These are phyloP conservation scores for Salix exigua DNA, from an alignment of 345 rosid species.

Conservation along the genomic window DNA sequence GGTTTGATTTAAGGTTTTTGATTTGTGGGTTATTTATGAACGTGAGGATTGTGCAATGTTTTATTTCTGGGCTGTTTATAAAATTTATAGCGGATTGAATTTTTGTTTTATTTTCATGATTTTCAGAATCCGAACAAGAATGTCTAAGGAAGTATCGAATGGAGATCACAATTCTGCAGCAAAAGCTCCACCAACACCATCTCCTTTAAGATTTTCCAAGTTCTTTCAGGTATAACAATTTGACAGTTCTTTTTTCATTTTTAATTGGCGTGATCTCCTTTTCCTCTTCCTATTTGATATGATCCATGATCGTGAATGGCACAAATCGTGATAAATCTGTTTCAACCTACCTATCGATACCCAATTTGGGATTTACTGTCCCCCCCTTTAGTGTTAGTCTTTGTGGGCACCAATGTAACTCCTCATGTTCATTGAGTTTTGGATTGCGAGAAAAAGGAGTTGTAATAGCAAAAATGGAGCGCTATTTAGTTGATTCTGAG, in stretches of 20 bases:
- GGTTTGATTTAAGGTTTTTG: not conserved
- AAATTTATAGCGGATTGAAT: constrained; percentile 8
- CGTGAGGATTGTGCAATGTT: not conserved
- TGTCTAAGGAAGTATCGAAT: constrained; percentile 47
- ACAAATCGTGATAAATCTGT: not conserved
- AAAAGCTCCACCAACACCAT: constrained; percentile 63
- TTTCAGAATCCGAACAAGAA: constrained; percentile 19
- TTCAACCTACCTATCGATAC: not conserved
- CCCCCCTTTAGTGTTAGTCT: not conserved
- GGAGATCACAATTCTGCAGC: constrained; percentile 42
- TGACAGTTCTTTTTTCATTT: not conserved
- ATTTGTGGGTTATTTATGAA: not conserved
- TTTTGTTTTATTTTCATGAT: constrained; percentile 5
- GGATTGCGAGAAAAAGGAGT: not conserved
- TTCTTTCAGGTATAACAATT: constrained; percentile 51
- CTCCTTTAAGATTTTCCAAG: constrained; percentile 70
- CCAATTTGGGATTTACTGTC: not conserved
- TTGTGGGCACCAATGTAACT: not conserved
- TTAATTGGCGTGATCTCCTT: not conserved
- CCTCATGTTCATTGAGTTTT: not conserved
- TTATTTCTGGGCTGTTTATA: constrained; percentile 3
- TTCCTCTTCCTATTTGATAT: not conserved
- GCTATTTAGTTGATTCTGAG: not conserved
- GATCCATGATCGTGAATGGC: not conserved
- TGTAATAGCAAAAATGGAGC: not conserved